Percentiles rank a stretch among this genome's conserved stretches.
Evolutionary conservation across 805 yeast species (phyloP).

Genomic region (Suhomyces prunicola): DNA sequence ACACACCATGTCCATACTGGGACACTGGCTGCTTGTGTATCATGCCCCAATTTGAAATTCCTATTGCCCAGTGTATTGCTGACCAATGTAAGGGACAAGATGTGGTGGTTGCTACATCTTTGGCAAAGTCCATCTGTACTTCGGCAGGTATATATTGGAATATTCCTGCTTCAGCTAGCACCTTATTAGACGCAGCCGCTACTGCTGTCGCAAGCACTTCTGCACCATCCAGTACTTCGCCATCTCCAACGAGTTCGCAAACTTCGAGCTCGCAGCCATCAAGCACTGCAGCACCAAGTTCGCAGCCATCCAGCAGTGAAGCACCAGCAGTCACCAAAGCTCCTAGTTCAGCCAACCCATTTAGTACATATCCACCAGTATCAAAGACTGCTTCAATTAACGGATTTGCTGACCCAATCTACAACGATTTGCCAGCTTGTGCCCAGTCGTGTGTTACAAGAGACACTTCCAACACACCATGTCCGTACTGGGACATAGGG

Average conservation of each 20-base stretch:
- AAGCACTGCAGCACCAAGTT: not conserved
- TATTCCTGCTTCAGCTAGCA: constrained; percentile 42
- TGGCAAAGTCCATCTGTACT: constrained; percentile 41
- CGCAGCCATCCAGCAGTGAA: not conserved
- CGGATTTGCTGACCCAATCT: constrained; percentile 48
- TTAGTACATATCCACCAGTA: constrained; percentile 44
- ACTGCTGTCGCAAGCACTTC: constrained; percentile 13
- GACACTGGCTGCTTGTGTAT: constrained; percentile 51
- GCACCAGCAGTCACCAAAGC: constrained; percentile 1
- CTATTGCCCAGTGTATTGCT: constrained; percentile 43
- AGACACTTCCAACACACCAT: constrained; percentile 36
- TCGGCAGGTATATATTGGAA: constrained; percentile 45
- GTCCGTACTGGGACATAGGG: constrained; percentile 48
- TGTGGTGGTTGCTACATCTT: constrained; percentile 34
- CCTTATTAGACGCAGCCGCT: constrained; percentile 27
- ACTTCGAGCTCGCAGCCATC: not conserved
- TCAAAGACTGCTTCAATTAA: constrained; percentile 46
- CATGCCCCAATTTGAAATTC: constrained; percentile 45
- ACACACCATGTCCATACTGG: constrained; percentile 53
- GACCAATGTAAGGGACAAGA: constrained; percentile 34
- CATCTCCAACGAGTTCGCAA: not conserved
- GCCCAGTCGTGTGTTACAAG: constrained; percentile 33
- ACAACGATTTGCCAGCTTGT: constrained; percentile 37
- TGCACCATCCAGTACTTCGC: constrained; percentile 4
- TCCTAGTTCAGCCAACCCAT: constrained; percentile 25